Evolutionary conservation across 768 basidiomycete species (phyloP).

Genomic region (Leccinum aurantiacum): DNA sequence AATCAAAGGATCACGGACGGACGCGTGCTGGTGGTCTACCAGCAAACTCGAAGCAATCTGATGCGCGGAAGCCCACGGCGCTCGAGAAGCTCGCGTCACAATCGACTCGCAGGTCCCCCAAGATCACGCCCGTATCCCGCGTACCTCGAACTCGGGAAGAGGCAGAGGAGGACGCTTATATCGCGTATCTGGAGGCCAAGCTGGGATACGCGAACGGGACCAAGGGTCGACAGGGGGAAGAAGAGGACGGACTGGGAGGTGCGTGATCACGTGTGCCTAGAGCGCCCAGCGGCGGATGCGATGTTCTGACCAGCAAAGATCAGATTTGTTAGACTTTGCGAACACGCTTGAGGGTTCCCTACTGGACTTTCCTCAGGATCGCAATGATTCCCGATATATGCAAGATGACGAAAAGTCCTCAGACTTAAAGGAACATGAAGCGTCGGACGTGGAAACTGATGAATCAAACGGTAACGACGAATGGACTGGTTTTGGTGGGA

Average conservation of each 20-base stretch:
- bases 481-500: too few relatives aligned
- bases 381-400: too few relatives aligned
- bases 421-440: too few relatives aligned
- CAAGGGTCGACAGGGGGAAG: slow-evolving; percentile 46
- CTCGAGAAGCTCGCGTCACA: too few relatives aligned
- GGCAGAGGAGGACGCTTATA: slow-evolving; percentile 80
- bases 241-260: slow-evolving; percentile 90
- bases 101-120: slow-evolving; percentile 8
- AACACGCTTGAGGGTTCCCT: too few relatives aligned
- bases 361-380: too few relatives aligned
- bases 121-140: neutral
- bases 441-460: too few relatives aligned
- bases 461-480: too few relatives aligned
- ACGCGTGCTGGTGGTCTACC: neutral
- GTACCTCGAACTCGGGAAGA: slow-evolving; percentile 42
- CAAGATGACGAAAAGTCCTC: too few relatives aligned
- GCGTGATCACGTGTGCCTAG: slow-evolving; percentile 28
- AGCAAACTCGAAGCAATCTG: slow-evolving; percentile 1
- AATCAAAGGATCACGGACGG: neutral
- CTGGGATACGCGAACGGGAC: slow-evolving; percentile 53
- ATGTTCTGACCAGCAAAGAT: too few relatives aligned
- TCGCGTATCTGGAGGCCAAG: slow-evolving; percentile 77
- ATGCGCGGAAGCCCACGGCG: too few relatives aligned
- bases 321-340: too few relatives aligned
- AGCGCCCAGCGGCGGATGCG: neutral